phyloP scores from a whole-genome alignment of 129 eudicot genomes.

The Gnaphalium uliginosum region DNA sequence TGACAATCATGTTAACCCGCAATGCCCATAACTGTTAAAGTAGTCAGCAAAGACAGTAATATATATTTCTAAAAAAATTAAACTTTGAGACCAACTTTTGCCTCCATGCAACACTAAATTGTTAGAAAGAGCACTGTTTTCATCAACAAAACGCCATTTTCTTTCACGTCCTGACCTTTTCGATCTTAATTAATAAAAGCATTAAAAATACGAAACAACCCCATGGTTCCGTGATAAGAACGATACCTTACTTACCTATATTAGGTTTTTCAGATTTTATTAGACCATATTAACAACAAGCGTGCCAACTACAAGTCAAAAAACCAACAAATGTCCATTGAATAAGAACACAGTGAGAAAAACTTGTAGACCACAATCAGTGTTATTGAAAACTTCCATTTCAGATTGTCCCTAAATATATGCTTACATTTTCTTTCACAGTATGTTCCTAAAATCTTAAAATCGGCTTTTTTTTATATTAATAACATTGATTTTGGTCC shows the following conservation, averaged over 20 bases:
- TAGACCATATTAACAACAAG: not conserved
- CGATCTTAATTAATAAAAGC: not conserved
- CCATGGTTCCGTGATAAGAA: not conserved
- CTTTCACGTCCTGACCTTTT: not conserved
- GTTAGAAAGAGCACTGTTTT: not conserved
- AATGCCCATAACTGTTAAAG: not conserved
- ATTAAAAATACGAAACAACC: not conserved
- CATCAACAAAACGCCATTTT: not conserved
- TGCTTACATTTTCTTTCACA: not conserved
- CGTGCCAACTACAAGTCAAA: not conserved
- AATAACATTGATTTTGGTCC: not conserved
- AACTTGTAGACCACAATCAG: constrained; percentile 10
- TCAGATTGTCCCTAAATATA: not conserved
- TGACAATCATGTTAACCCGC: too few species aligned
- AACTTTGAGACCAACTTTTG: not conserved
- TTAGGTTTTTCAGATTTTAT: not conserved
- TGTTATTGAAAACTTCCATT: not conserved
- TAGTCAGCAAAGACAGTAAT: not conserved
- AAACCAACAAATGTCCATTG: not conserved
- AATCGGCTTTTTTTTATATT: not conserved
- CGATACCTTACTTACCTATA: not conserved
- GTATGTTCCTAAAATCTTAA: not conserved
- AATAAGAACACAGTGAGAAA: not conserved
- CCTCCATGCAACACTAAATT: not conserved
- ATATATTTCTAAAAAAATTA: not conserved